Base-by-base conservation (phyloP, 2,329 filamentous ascomycete species). In the Sporothrix schenckii region DNA sequence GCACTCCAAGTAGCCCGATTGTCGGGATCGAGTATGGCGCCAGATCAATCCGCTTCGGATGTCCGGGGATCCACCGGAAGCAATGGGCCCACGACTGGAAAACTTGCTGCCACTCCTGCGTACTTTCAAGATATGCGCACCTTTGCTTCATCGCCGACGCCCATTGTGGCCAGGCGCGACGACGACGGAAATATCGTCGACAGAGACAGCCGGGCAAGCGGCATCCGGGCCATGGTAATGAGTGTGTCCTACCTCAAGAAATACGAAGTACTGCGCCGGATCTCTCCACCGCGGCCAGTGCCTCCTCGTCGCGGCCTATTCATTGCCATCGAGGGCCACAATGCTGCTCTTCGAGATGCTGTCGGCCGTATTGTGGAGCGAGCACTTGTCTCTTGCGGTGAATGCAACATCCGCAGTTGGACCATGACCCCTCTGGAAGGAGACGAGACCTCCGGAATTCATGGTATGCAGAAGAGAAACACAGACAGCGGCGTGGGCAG, bases 301-400 rank as follows among this genome's bases (percentile, higher is more conserved):
- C 76, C 78, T 5, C 78, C 79, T 3, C 81, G 83, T 7, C 87
- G 93, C n/a, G 94, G 94, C 0, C 87, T 91, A 0, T 86, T 97
- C 50, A 89, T 98, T 72, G 91, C 92, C 0, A 82, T 98, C 39
- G 94, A 98, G 79, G 94, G 94, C 0, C 85, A 90, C 21, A 86
- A 90, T 70, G 73, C 78, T 7, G 76, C 76, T n/a, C 74, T 86
- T 27, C 77, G 87, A 11, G 78, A 81, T 1, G 83, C 86, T 11
- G 87, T 92, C 4, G 89, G 92, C 3, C 81, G 84, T 3, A 85
- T 87, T 21, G 87, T 97, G 24, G 85, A 91, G 69, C 83, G 84
- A 47, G 90, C 89, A 75, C 82, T 97, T 56, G 74, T 76, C 2
- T 78, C 78, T 6, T 81, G 80, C 14, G 79, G 79, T 16, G 82